Evolutionary conservation across 495 filamentous ascomycete species (phyloP).

Genomic region (Platismatia glauca): DNA sequence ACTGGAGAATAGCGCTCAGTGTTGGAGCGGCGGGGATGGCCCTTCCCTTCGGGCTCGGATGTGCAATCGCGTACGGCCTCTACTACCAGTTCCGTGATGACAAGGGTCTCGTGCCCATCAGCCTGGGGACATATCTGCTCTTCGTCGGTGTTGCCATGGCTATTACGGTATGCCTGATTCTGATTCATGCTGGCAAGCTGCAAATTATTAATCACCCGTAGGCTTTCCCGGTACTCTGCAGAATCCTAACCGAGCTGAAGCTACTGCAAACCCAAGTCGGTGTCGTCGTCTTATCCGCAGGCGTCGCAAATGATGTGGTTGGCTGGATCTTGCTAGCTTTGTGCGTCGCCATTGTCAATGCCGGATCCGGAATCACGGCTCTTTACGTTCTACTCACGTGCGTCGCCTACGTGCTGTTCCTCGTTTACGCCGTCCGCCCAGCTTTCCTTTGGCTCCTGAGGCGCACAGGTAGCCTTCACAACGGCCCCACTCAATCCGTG

Average conservation of each 20-base stretch:
- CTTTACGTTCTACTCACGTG: constrained; percentile 76
- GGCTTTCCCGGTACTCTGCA: constrained; percentile 91
- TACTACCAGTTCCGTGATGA: constrained; percentile 71
- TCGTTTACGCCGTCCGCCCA: constrained; percentile 68
- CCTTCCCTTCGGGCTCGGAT: constrained; percentile 61
- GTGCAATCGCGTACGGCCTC: constrained; percentile 77
- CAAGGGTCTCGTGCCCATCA: constrained; percentile 49
- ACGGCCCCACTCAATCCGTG: constrained; percentile 82
- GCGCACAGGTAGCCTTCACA: constrained; percentile 69
- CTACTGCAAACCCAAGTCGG: constrained; percentile 77
- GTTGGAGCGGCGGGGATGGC: constrained; percentile 83
- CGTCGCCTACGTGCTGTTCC: constrained; percentile 67
- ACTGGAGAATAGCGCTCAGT: constrained; percentile 76
- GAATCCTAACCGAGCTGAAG: constrained; percentile 89
- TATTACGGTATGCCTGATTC: constrained; percentile 53
- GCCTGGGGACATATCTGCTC: constrained; percentile 76
- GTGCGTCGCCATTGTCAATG: constrained; percentile 90
- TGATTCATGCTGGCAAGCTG: not conserved
- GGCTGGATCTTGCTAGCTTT: constrained; percentile 93
- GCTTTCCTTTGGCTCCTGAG: constrained; percentile 66
- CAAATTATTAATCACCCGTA: constrained; percentile 21
- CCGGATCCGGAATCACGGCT: constrained; percentile 71
- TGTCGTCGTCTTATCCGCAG: constrained; percentile 83
- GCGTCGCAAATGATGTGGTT: constrained; percentile 90
- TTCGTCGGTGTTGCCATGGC: constrained; percentile 93